Base-by-base conservation (phyloP, 768 basidiomycete genomes). In the Termitomyces titanicus region DNA sequence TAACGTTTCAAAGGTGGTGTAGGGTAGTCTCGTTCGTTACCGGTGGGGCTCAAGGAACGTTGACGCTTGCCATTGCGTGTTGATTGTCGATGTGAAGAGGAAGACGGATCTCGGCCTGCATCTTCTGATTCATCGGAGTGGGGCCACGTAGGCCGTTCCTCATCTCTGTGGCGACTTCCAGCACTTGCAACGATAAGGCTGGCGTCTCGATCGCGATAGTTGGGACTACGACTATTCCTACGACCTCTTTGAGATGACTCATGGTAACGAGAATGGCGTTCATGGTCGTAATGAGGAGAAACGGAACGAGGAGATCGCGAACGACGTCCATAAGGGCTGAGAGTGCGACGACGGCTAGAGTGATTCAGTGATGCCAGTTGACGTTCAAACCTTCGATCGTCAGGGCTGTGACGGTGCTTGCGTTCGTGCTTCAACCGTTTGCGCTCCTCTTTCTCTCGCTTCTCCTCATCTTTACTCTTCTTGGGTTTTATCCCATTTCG, bases 401-500 rank as follows among this genome's bases (percentile, higher is more conserved):
- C 61, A 25, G 46, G 58, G 20, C 58, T 58, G 39, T 62, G 63
- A 52, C 64, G 67, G 29, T 58, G 67, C 59, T 70, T 75, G 47
- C 64, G 74, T 61, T 73, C 71, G 43, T 73, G 68, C 55, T 78
- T 78, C 6, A 73, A 60, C 35, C 74, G 68, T 63, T 69, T 78
- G 33, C 71, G 70, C 54, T 79, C 76, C 59, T 79, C 74, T 61
- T 79, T 80, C 56, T 76, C 75, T 35, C 67, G 67, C 59, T 76
- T 79, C 64, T 78, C 81, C 65, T 85, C 81, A 60, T 85, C 84
- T 68, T 89, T 88, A 55, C 85, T 85, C 66, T 88, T 88, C 74
- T 90, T 89, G 5, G 84, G 77, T 64, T 88, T 87, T 47, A 92
- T 83, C n/a, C 92, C 92, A 51, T 86, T 85, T 37, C 85, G 79